Evolutionary conservation across 2,329 filamentous ascomycete genomes (phyloP).

Genomic region (Paraconiothyrium brasiliense): DNA sequence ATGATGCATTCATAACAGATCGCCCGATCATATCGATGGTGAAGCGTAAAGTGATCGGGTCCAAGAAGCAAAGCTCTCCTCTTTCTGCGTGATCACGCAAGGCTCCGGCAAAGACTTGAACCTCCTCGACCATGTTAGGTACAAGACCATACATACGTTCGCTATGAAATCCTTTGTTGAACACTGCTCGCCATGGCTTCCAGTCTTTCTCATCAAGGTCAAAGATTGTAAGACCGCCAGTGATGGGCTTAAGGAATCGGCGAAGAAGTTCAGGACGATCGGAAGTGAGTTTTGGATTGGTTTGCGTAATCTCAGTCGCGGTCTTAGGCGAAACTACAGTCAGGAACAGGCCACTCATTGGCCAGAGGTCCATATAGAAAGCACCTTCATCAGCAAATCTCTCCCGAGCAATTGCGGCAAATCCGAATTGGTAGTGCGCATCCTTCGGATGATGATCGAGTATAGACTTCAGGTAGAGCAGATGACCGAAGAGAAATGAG

Average conservation of each 20-base stretch:
- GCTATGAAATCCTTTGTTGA: constrained; percentile 22
- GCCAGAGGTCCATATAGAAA: constrained; percentile 23
- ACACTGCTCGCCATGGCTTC: constrained; percentile 22
- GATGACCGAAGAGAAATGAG: constrained; percentile 21
- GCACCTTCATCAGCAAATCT: constrained; percentile 6
- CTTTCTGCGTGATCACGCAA: constrained; percentile 7
- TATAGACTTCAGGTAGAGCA: constrained; percentile 15
- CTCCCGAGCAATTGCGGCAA: constrained; percentile 16
- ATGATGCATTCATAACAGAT: not conserved
- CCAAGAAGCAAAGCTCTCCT: not conserved
- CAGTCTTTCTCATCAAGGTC: constrained; percentile 18
- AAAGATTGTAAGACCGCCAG: constrained; percentile 18
- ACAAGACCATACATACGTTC: constrained; percentile 17
- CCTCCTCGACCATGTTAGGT: constrained; percentile 20
- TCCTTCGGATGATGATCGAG: constrained; percentile 21
- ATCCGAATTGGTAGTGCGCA: constrained; percentile 18
- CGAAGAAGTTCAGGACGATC: constrained; percentile 15
- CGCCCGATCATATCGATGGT: constrained; percentile 2
- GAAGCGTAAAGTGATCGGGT: constrained; percentile 1
- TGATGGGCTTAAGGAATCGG: constrained; percentile 21
- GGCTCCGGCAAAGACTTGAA: constrained; percentile 6
- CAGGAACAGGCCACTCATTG: constrained; percentile 17
- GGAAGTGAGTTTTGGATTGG: constrained; percentile 13
- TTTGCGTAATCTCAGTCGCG: constrained; percentile 18
- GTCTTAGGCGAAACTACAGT: constrained; percentile 10